Base-by-base conservation (phyloP, 2,329 filamentous ascomycete species). In the Penicillium frequentans region DNA sequence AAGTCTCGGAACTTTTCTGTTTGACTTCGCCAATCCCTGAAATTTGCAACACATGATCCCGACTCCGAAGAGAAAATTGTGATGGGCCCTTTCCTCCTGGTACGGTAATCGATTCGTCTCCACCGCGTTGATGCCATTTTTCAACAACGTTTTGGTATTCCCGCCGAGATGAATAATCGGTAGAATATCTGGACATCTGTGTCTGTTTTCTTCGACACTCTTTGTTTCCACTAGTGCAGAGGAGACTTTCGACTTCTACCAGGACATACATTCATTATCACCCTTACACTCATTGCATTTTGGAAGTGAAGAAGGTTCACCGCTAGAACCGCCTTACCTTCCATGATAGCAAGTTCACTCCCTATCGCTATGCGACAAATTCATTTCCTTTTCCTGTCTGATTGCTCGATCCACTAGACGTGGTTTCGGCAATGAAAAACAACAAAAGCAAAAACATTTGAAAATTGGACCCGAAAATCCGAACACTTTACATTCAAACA, bases 61-160 rank as follows among this genome's bases (percentile, higher is more conserved):
- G 39, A 65, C 51, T 19, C 49, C 64, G 59, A 62, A 64, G 64
- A 63, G 57, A 63, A 64, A 59, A 56, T 58, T 59, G 63, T 59
- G 59, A 64, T 63, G 63, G 61, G 58, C 57, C 56, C 53, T 60
- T 60, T 54, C 14, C 19, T 59, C 53, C 59, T 44, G 45, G 43
- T 49, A 51, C 50, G 50, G 45, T 54, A 48, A 39, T 59, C 39
- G 49, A 29, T 39, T 23, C 29, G 27, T 27, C 27, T 45, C 26
- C 33, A 35, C 24, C 47, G 29, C 39, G 27, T 50, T 43, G 24
- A 52, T 50, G 26, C 26, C 35, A 23, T 19, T 11, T 11, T 26
- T 24, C 26, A 44, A 24, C 16, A 24, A 52, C 14, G 9, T 19
- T 23, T 37, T 46, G 49, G 24, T 44, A 21, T 31, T 31, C 16